Percentiles rank a stretch among this genome's conserved stretches.
These are phyloP conservation scores for Copromyces sp. DNA, from an alignment of 495 filamentous ascomycete genomes.

Conservation along the genomic window DNA sequence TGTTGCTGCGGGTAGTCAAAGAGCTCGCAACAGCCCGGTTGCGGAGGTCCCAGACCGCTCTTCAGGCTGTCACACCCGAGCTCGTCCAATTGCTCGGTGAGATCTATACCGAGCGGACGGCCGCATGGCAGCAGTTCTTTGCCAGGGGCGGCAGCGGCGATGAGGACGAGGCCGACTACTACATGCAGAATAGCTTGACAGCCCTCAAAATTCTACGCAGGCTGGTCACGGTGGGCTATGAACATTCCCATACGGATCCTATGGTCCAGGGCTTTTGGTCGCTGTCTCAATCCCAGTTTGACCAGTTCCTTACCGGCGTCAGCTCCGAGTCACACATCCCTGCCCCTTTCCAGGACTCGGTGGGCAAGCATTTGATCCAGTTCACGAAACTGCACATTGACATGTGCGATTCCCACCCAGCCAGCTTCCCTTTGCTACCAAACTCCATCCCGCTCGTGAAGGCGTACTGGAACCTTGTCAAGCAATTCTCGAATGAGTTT, in stretches of 20 bases:
- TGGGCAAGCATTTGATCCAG: constrained; percentile 82
- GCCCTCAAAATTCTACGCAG: constrained; percentile 72
- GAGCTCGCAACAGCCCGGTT: constrained; percentile 75
- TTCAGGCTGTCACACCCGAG: constrained; percentile 70
- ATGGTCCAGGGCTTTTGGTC: constrained; percentile 72
- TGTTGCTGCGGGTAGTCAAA: constrained; percentile 78
- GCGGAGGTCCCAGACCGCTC: constrained; percentile 52
- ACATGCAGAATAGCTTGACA: constrained; percentile 63
- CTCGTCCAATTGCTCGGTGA: constrained; percentile 64
- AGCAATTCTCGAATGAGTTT: constrained; percentile 63
- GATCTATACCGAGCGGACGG: constrained; percentile 66
- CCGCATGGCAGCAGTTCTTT: constrained; percentile 58
- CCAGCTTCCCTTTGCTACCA: constrained; percentile 70
- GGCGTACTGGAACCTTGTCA: constrained; percentile 74
- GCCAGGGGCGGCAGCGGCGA: constrained; percentile 31
- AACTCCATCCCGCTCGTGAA: constrained; percentile 63
- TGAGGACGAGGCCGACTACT: constrained; percentile 46
- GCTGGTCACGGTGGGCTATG: constrained; percentile 71
- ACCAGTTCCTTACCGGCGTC: constrained; percentile 49
- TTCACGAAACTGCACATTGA: constrained; percentile 84
- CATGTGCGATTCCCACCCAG: constrained; percentile 65
- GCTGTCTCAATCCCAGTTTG: constrained; percentile 58
- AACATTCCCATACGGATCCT: constrained; percentile 65
- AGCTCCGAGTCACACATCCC: constrained; percentile 40
- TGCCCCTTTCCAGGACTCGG: constrained; percentile 33